phyloP scores from a whole-genome alignment of 2,329 filamentous ascomycete genomes.

The Penicillium nordicum region DNA sequence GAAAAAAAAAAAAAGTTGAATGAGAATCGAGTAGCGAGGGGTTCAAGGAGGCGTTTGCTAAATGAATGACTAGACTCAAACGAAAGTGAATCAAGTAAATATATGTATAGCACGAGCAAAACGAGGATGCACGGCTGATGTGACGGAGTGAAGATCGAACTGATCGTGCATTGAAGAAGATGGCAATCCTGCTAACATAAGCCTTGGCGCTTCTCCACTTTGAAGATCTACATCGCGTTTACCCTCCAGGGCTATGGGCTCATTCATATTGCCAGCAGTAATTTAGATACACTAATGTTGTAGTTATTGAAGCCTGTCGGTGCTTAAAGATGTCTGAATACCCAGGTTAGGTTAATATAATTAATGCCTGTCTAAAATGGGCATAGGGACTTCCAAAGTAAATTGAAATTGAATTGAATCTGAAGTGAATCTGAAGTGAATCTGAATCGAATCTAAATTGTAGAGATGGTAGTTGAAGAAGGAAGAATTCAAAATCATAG shows the following conservation, averaged over 20 bases:
- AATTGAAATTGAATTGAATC: too few relatives aligned
- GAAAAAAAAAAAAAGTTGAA: background rate
- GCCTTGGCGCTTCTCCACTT: slow-evolving; percentile 21
- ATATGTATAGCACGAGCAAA: slow-evolving; percentile 3
- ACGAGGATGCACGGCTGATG: slow-evolving; percentile 7
- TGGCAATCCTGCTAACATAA: slow-evolving; percentile 21
- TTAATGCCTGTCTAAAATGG: too few relatives aligned
- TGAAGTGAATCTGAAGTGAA: too few relatives aligned
- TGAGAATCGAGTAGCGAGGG: background rate
- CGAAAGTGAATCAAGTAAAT: background rate
- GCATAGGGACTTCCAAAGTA: too few relatives aligned
- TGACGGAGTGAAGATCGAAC: slow-evolving; percentile 13
- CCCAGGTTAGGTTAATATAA: too few relatives aligned
- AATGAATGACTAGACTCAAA: background rate
- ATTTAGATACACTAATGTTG: too few relatives aligned
- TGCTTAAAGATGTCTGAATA: too few relatives aligned
- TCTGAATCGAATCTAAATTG: too few relatives aligned
- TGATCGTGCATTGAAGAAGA: slow-evolving; percentile 16
- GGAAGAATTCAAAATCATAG: too few relatives aligned
- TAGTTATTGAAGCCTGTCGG: too few relatives aligned
- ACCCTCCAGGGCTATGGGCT: background rate
- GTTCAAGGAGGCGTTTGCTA: background rate
- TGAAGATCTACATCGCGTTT: background rate
- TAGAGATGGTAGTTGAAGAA: too few relatives aligned
- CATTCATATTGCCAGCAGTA: too few relatives aligned